phyloP scores from a whole-genome alignment of 148 eudicot genomes.

The Mesembryanthemum crystallinum region DNA sequence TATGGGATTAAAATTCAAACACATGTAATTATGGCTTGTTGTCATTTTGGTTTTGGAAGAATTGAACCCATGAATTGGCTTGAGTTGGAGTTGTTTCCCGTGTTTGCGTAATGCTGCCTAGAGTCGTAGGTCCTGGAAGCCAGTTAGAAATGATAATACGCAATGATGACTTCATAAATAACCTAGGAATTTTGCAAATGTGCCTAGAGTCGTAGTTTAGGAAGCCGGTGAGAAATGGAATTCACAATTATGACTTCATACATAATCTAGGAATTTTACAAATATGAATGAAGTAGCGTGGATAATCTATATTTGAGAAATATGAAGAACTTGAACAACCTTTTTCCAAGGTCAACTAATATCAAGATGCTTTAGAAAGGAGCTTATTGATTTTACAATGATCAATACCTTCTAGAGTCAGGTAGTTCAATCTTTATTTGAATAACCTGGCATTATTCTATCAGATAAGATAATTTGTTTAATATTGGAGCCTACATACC shows the following conservation, averaged over 20 bases:
- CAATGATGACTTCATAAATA: background rate
- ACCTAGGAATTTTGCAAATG: background rate
- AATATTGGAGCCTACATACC: background rate
- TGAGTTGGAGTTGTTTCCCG: background rate
- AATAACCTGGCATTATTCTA: background rate
- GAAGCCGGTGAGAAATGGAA: no score
- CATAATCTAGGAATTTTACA: background rate
- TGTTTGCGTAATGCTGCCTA: background rate
- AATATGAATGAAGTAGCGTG: background rate
- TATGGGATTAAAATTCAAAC: background rate
- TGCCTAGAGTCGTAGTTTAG: background rate
- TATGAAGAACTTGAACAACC: background rate
- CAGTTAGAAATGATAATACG: no score
- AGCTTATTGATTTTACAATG: background rate
- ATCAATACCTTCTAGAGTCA: background rate
- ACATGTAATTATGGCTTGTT: no score
- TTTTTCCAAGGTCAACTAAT: background rate
- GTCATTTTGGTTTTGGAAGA: background rate
- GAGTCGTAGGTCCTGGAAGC: background rate
- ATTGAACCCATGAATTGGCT: conserved; percentile 3
- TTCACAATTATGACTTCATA: no score
- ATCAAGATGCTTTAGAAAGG: background rate
- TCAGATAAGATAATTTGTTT: background rate
- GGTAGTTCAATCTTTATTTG: background rate
- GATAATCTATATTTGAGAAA: background rate